Base-by-base conservation (phyloP, 129 eudicot species). In the Smallanthus sonchifolius region DNA sequence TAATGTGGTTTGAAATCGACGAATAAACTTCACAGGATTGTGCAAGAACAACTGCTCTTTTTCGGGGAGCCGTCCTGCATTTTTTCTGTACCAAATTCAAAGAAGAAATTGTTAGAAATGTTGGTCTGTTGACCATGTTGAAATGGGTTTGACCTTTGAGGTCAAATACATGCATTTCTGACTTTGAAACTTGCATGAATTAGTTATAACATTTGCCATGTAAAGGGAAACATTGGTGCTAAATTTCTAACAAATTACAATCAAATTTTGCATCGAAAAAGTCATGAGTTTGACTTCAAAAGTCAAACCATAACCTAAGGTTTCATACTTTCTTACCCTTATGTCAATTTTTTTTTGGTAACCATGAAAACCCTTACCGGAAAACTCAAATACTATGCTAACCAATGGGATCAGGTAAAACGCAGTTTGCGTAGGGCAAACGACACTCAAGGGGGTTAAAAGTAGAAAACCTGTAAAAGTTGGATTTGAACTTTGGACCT, bases 1-100 rank as follows among this genome's bases (percentile, higher is more conserved):
- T 67, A 60, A 47, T 30, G 59, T 7, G 43, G 24, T 69, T 43
- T 19, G 10, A 48, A 34, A 60, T 10, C 40, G 24, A 68, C 39
- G 71, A 44, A 66, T 69, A 56, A 72, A 70, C 67, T 71, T 78
- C 81, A 88, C 83, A 88, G 73, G 73, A 88, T 88, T 9, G 86
- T 19, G 85, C 94, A 88, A 16, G 78, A 76, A 75, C 90, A 88
- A 49, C 94, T 78, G 75, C 84, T 83, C 74, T 81, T 73, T 63
- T 85, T 81, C 7, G 70, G 59, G 8, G 79, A 38, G 36, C 80
- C 86, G 45, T 84, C 88, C 83, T 81, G 86, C 82, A 77, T 42
- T 43, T 88, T 88, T 38, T 80, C 94, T 88, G 94, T 54, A 10
- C 65, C 28, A 70, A 70, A 42, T 63, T 11, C 17, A 61, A 6